phyloP scores from a whole-genome alignment of 176 grass and related monocot species.

The Dendrocalamus sinicus region DNA sequence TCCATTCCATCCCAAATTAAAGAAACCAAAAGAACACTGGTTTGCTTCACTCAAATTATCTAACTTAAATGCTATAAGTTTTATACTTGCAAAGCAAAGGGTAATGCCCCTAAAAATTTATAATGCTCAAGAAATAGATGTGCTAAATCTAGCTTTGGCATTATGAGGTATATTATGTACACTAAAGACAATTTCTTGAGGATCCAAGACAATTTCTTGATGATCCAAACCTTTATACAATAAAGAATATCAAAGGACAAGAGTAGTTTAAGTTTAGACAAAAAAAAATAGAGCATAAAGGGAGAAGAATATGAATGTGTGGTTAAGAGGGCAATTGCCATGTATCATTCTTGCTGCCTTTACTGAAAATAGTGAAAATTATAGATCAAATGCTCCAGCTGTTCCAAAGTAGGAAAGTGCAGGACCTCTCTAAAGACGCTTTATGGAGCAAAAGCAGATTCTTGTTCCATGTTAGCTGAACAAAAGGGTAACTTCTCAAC shows the following conservation, averaged over 20 bases:
- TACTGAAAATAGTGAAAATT: slow-evolving; percentile 41
- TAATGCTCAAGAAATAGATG: slow-evolving; percentile 24
- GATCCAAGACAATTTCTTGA: slow-evolving; percentile 22
- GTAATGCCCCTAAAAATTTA: slow-evolving; percentile 17
- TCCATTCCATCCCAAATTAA: not conserved
- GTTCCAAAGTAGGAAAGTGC: slow-evolving; percentile 41
- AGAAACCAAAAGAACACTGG: not conserved
- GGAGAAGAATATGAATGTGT: slow-evolving; percentile 18
- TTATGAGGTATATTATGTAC: slow-evolving; percentile 28
- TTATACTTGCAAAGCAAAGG: slow-evolving; percentile 4
- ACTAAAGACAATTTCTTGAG: slow-evolving; percentile 17
- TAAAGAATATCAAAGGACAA: slow-evolving; percentile 28
- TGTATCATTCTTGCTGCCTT: slow-evolving; percentile 33
- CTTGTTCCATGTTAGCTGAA: slow-evolving; percentile 49
- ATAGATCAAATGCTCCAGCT: slow-evolving; percentile 28
- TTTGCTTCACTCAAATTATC: not conserved
- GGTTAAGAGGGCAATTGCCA: slow-evolving; percentile 25
- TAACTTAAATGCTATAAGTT: slow-evolving; percentile 20
- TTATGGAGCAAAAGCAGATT: slow-evolving; percentile 69
- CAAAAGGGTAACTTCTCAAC: slow-evolving; percentile 18
- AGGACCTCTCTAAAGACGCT: slow-evolving; percentile 45
- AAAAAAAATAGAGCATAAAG: slow-evolving; percentile 37
- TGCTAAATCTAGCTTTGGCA: slow-evolving; percentile 8
- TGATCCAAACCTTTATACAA: not conserved
- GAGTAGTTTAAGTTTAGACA: slow-evolving; percentile 20